Conservation (phyloP, 139 green algal species). For the Haematococcus lacustris region DNA sequence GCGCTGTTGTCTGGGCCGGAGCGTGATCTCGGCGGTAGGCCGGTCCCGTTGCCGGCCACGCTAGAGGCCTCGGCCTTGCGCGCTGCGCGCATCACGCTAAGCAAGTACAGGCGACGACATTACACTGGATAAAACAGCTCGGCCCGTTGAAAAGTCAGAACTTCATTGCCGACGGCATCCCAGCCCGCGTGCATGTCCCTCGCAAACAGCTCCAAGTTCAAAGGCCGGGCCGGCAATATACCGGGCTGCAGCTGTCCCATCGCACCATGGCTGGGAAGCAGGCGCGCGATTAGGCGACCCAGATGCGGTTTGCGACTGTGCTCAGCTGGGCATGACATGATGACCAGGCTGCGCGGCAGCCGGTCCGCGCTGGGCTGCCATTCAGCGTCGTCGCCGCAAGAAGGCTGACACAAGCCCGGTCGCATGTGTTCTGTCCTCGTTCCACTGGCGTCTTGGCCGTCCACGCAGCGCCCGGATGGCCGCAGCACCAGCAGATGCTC, state of each 20-base stretch:
- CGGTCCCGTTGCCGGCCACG: background rate
- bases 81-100: background rate
- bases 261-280: background rate
- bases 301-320: constrained; percentile 67
- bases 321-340: constrained; percentile 25
- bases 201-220: constrained; percentile 84
- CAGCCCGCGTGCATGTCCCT: constrained; percentile 62
- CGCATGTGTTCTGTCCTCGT: no score
- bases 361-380: background rate
- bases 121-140: background rate
- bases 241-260: no score
- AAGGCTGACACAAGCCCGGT: background rate
- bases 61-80: background rate
- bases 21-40: background rate
- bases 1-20: no score
- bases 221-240: no score
- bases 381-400: background rate
- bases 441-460: background rate
- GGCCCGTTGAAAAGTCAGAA: constrained; percentile 52
- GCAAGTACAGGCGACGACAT: no score
- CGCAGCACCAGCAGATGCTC: constrained; percentile 50
- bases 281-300: constrained; percentile 21
- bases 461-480: background rate
- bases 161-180: constrained; percentile 71
- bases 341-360: constrained; percentile 16